Evolutionary conservation across 1,284 basidiomycete genomes (phyloP), one percentile per base, ranked within the genome.

Genomic region (Sporisorium reilianum): DNA sequence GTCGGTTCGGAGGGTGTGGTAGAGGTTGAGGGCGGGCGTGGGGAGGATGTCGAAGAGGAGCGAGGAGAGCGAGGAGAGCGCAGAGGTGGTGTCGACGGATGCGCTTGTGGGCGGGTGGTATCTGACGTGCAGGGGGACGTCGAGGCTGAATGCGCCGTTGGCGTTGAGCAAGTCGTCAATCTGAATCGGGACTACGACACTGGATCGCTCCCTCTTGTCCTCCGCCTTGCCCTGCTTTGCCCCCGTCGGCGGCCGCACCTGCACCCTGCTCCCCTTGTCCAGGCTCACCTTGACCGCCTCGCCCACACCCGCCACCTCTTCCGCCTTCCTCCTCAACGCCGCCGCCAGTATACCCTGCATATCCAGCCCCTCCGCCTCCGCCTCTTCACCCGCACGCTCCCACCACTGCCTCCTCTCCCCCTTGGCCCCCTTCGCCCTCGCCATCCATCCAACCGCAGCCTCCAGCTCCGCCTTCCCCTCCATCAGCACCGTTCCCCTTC

Each of bases 111-210:
- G 64, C 1, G 34, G 40, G 20, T 54, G 64, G 32, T 73, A 73
- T 0, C 70, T 22, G 3, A 59, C 14, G 45, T 67, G 64, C 10
- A 73, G 26, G 0, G 70, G 64, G 0, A 73, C n/a, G 0, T 73
- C 34, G 8, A 67, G 6, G 5, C 36, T 25, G 4, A 44, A 25
- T 12, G 25, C 25, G 4, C 56, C 58, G 18, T 62, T 46, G 1
- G 42, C 46, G 4, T 10, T 32, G 5, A 59, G 20, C n/a, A 64
- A 20, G 14, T 40, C 55, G 14, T 58, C 46, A 3, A 60, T 40
- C 10, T 45, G 26, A 0, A 69, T 3, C 20, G 53, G 30, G 2
- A 71, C 5, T 0, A 58, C 25, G 0, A 71, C 46, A 25, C 12
- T 55, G n/a, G 12, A 52, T 38, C 36, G 8, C 23, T 53, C 56